Evolutionary conservation across 768 basidiomycete species (phyloP).

Genomic region (Phylloporus sp.): DNA sequence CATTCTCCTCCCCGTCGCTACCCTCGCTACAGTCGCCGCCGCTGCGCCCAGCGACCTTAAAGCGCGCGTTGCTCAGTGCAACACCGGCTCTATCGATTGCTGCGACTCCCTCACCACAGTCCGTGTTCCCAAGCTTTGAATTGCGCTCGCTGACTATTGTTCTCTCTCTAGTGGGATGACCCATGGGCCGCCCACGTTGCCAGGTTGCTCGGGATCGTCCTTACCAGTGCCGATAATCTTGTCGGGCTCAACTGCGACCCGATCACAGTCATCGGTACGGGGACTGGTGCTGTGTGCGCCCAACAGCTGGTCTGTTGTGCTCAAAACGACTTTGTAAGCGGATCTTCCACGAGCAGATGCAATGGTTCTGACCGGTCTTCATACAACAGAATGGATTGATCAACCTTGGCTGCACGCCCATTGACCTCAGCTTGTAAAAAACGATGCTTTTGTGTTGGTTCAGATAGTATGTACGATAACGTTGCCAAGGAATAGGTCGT

Average conservation of each 20-base stretch:
- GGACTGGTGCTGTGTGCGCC: neutral
- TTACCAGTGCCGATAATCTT: neutral
- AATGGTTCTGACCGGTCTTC: neutral
- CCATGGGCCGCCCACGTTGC: too few relatives aligned
- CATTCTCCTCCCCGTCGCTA: conserved; percentile 7
- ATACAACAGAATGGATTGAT: neutral
- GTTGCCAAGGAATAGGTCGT: too few relatives aligned
- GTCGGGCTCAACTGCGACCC: neutral
- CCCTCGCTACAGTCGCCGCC: neutral
- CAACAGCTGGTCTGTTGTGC: neutral
- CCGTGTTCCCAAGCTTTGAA: neutral
- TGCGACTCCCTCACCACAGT: conserved; percentile 1
- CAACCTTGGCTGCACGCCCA: neutral
- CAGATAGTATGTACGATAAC: too few relatives aligned
- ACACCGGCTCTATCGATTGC: conserved; percentile 9
- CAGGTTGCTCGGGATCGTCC: too few relatives aligned
- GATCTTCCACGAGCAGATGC: neutral
- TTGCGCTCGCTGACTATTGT: neutral
- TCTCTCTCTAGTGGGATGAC: neutral
- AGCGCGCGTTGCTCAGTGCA: too few relatives aligned
- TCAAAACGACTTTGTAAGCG: neutral
- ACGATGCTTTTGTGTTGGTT: too few relatives aligned
- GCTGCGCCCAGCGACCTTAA: conserved; percentile 3
- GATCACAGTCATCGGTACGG: neutral
- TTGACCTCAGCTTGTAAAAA: neutral